Percentiles rank a stretch among this genome's conserved stretches.
Conservation (phyloP, 225 moss, liverwort and hornwort genomes). For the Thuidium tamariscinum region DNA sequence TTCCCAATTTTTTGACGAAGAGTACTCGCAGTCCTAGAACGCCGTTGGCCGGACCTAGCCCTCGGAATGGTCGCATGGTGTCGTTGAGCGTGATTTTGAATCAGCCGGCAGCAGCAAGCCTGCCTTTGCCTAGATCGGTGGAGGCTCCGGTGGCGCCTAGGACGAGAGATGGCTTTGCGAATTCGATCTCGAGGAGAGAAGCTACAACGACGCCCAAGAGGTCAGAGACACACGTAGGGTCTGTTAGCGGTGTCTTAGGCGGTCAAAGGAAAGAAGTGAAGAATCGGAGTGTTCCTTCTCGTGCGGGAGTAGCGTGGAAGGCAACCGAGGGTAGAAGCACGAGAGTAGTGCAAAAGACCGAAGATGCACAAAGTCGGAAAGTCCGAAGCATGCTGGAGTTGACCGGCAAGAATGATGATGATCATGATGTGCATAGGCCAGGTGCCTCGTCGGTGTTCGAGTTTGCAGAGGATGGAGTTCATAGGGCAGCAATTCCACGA, state of each 20-base stretch:
- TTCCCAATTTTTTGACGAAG: constrained; percentile 23
- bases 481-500: not conserved
- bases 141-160: not conserved
- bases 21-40: constrained; percentile 39
- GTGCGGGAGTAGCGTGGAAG: constrained; percentile 11
- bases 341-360: constrained; percentile 38
- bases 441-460: constrained; percentile 36
- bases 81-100: constrained; percentile 76
- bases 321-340: not conserved
- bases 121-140: not conserved
- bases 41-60: constrained; percentile 51
- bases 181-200: not conserved
- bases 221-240: not conserved
- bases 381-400: constrained; percentile 75
- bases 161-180: not conserved
- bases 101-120: constrained; percentile 18
- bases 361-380: constrained; percentile 37
- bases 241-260: not conserved
- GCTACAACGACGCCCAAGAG: constrained; percentile 10
- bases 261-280: constrained; percentile 2
- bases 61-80: constrained; percentile 65
- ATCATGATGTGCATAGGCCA: constrained; percentile 24
- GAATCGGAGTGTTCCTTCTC: not conserved
- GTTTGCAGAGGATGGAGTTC: constrained; percentile 47
- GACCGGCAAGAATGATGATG: constrained; percentile 38